These are phyloP conservation scores for Exophiala sp. DNA, from an alignment of 2,329 filamentous ascomycete species.

Conservation along the genomic window DNA sequence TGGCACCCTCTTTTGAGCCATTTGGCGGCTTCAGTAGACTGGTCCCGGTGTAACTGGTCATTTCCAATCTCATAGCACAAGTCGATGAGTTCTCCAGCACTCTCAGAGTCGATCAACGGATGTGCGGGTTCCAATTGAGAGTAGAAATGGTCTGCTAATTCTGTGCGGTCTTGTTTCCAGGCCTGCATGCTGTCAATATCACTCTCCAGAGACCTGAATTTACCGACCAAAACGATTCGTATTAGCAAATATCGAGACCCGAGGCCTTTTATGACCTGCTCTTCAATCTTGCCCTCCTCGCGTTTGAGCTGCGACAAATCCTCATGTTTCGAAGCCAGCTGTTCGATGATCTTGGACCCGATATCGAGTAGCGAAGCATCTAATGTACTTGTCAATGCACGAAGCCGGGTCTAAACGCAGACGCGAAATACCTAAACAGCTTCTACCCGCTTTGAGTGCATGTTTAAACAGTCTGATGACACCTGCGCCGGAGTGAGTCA, in stretches of 20 bases:
- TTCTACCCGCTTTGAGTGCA: constrained; percentile 62
- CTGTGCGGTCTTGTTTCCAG: constrained; percentile 69
- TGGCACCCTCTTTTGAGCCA: constrained; percentile 72
- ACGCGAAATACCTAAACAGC: constrained; percentile 48
- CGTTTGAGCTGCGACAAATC: not conserved
- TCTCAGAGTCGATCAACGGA: constrained; percentile 44
- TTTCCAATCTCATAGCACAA: constrained; percentile 70
- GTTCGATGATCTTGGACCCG: constrained; percentile 61
- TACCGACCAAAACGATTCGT: constrained; percentile 62
- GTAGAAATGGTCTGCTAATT: constrained; percentile 77
- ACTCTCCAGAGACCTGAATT: not conserved
- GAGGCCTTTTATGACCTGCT: constrained; percentile 30
- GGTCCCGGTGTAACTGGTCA: constrained; percentile 50
- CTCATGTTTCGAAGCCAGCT: constrained; percentile 47
- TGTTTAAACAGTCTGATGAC: constrained; percentile 61
- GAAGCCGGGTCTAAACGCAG: not conserved
- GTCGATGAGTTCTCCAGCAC: constrained; percentile 62
- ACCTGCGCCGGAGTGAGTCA: constrained; percentile 32
- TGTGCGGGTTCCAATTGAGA: constrained; percentile 49
- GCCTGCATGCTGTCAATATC: constrained; percentile 49
- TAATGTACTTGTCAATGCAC: not conserved
- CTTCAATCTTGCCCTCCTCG: not conserved
- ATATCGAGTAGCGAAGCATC: constrained; percentile 48
- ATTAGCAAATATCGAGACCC: constrained; percentile 58
- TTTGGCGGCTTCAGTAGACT: constrained; percentile 56